These are phyloP conservation scores for Helicocarpus griseus DNA, from an alignment of 2,329 filamentous ascomycete species.

Conservation along the genomic window DNA sequence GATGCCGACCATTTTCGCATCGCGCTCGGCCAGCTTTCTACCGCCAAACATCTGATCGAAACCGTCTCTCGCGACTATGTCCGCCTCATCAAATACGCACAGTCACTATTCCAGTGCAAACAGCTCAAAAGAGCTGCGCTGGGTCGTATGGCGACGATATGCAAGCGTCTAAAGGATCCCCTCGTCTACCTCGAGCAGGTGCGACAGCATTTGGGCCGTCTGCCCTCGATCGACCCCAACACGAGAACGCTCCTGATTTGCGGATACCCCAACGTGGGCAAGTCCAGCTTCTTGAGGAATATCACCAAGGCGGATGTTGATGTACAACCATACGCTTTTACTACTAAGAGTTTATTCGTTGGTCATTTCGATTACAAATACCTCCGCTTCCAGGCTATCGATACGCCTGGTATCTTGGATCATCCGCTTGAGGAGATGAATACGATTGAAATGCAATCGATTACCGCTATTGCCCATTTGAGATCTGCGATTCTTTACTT, in stretches of 20 bases:
- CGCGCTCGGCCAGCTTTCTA: slow-evolving; percentile 88
- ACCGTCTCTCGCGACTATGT: slow-evolving; percentile 95
- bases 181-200: slow-evolving; percentile 94
- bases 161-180: slow-evolving; percentile 88
- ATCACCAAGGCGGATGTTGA: slow-evolving; percentile 93
- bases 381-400: slow-evolving; percentile 81
- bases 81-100: slow-evolving; percentile 89
- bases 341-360: slow-evolving; percentile 93
- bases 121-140: slow-evolving; percentile 93
- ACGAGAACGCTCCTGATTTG: slow-evolving; percentile 93
- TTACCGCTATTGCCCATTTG: slow-evolving; percentile 94
- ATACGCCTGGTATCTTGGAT: slow-evolving; percentile 96
- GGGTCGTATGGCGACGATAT: slow-evolving; percentile 96
- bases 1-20: slow-evolving; percentile 98
- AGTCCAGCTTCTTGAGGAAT: slow-evolving; percentile 88
- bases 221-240: slow-evolving; percentile 97
- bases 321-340: slow-evolving; percentile 96
- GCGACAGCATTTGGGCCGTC: slow-evolving; percentile 90
- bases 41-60: slow-evolving; percentile 92
- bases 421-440: slow-evolving; percentile 99
- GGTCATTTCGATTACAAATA: slow-evolving; percentile 98
- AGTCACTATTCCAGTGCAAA: slow-evolving; percentile 97
- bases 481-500: slow-evolving; percentile 94
- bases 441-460: slow-evolving; percentile 98
- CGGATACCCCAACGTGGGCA: slow-evolving; percentile 95